Evolutionary conservation across 768 basidiomycete genomes (phyloP).

Genomic region (Gloeostereum incarnatum): DNA sequence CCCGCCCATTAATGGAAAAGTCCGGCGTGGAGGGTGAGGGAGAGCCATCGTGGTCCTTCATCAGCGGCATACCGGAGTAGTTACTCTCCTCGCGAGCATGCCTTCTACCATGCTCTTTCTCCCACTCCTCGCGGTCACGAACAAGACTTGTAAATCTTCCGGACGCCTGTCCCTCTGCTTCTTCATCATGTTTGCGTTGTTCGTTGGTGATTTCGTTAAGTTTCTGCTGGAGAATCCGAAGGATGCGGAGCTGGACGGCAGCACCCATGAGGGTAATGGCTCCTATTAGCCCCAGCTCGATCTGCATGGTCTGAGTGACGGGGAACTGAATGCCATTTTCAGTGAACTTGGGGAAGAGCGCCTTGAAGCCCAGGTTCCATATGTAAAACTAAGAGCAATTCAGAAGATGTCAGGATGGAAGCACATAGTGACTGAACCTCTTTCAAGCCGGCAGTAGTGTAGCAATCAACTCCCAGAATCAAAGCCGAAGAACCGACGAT

Average conservation of each 20-base stretch:
- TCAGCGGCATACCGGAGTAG: conserved; percentile 52
- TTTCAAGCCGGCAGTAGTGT: conserved; percentile 84
- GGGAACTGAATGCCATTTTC: conserved; percentile 66
- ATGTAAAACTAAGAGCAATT: conserved; percentile 68
- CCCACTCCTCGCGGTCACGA: conserved; percentile 78
- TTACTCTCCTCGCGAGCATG: conserved; percentile 59
- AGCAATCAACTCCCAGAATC: conserved; percentile 92
- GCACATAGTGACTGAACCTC: conserved; percentile 47
- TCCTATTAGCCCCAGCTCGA: conserved; percentile 83
- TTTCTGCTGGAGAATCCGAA: conserved; percentile 71
- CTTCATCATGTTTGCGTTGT: conserved; percentile 60
- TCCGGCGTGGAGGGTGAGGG: conserved; percentile 34
- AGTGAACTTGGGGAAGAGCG: conserved; percentile 71
- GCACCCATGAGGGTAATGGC: conserved; percentile 81
- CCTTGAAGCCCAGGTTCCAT: conserved; percentile 85
- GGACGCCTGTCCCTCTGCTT: conserved; percentile 68
- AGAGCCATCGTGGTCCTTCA: conserved; percentile 51
- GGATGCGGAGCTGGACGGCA: conserved; percentile 84
- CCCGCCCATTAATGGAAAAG: conserved; percentile 39
- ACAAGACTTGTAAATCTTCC: conserved; percentile 54
- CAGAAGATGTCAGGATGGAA: conserved; percentile 7
- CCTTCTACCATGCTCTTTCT: conserved; percentile 67
- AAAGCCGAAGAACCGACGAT: conserved; percentile 87
- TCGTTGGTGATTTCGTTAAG: conserved; percentile 74
- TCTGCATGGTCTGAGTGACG: conserved; percentile 84